These are phyloP conservation scores for Solanum lignicaule DNA, from an alignment of 257 asterid species.

Conservation along the genomic window DNA sequence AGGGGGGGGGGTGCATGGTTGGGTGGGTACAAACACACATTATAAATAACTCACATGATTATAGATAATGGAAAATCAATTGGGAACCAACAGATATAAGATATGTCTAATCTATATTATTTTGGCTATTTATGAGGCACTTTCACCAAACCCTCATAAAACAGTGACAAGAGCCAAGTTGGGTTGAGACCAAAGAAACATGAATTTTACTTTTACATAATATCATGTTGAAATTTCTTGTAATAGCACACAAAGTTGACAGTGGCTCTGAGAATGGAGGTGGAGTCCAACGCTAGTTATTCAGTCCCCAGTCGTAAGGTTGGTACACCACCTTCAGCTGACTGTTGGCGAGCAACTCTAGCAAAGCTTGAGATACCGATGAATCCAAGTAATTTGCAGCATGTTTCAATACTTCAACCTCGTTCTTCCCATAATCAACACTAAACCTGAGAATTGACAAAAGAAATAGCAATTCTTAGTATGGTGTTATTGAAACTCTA, in stretches of 20 bases:
- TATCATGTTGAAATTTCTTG: not conserved
- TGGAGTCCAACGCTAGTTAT: constrained; percentile 23
- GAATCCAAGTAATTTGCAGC: constrained; percentile 68
- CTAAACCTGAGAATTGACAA: constrained; percentile 44
- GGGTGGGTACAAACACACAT: not conserved
- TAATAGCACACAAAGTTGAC: not conserved
- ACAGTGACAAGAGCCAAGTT: not conserved
- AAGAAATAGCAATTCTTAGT: not conserved
- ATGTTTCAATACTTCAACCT: constrained; percentile 70
- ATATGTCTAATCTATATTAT: not conserved
- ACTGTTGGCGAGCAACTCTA: constrained; percentile 49
- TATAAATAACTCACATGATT: not conserved
- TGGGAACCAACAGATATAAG: not conserved
- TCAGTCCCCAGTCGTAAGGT: constrained; percentile 73
- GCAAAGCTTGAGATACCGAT: constrained; percentile 38
- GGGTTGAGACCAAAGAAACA: not conserved
- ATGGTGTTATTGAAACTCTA: not conserved
- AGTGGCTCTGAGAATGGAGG: not conserved
- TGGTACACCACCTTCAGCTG: constrained; percentile 59
- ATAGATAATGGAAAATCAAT: not conserved
- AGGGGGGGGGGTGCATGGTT: not conserved
- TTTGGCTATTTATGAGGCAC: not conserved
- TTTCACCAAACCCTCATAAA: not conserved
- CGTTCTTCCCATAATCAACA: constrained; percentile 71
- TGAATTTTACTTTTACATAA: not conserved